These are phyloP conservation scores for Magnaporthiopsis incrustans DNA, from an alignment of 2,329 filamentous ascomycete species.

Conservation along the genomic window DNA sequence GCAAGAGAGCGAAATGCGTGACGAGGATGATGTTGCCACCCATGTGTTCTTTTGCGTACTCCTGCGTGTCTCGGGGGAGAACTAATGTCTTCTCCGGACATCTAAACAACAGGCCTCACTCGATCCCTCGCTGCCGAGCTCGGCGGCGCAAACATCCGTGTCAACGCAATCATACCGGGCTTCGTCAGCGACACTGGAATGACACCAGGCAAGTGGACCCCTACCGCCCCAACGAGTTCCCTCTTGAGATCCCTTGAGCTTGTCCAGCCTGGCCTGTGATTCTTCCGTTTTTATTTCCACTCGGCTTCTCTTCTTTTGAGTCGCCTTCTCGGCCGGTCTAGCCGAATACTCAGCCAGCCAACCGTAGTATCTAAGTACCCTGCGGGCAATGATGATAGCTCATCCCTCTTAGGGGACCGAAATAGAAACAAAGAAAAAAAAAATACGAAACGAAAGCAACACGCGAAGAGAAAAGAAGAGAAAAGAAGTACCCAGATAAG, in stretches of 20 bases:
- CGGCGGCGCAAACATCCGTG: conserved; percentile 54
- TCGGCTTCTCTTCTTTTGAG: not conserved
- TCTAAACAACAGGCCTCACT: conserved; percentile 49
- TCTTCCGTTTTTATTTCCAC: not conserved
- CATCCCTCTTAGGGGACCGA: not conserved
- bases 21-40: no score
- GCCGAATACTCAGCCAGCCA: not conserved
- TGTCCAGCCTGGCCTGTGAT: not conserved
- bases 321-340: not conserved
- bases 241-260: conserved; percentile 4
- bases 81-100: no score
- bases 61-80: not conserved
- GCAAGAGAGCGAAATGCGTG: no score
- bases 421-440: not conserved
- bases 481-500: not conserved
- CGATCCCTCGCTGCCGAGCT: conserved; percentile 58
- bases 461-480: conserved; percentile 1
- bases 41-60: no score
- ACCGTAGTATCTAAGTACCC: not conserved
- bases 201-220: conserved; percentile 53
- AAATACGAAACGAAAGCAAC: not conserved
- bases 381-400: not conserved
- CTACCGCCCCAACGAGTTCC: not conserved
- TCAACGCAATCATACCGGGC: conserved; percentile 75
- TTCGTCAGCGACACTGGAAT: conserved; percentile 71